Evolutionary conservation across 345 rosid species (phyloP), one percentile per base, ranked within the genome.

Genomic region (Eucalyptus tenuipes): DNA sequence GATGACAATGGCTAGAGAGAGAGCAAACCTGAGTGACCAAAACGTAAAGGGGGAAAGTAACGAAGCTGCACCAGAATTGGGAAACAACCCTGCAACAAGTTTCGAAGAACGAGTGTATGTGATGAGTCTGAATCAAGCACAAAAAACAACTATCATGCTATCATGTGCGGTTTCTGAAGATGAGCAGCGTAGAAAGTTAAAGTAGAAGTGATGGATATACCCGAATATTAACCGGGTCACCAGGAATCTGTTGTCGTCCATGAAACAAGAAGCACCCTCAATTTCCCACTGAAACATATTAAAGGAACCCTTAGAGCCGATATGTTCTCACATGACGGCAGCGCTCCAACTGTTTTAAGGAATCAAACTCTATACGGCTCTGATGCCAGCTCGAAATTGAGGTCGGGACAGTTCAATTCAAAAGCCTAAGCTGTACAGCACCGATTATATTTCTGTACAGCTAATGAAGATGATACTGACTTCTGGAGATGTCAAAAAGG

Each of bases 21-120:
- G 53, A n/a, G 55, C 37, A 22, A 75, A 92, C 97, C 95, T 94
- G 95, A 50, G 95, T 92, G 48, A 95, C 89, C 59, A 95, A 91
- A 52, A 95, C 90, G 53, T 94, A 95, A 88, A 94, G 95, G 29
- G 97, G 97, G 90, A 95, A 95, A 85, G 97, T 95, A 71, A 93
- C 88, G 42, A 88, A 94, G 91, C 97, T 95, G 71, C 95, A 94
- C 96, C 97, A 95, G 90, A 92, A 91, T 88, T 94, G 97, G 10
- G 95, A 42, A 64, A 92, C 86, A 40, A 94, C 88, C 89, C 97
- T 95, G 93, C 17, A 88, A 80, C 4, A 45, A 75, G 47, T 40
- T 75, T 37, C 82, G 40, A 75, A 40, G 47, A 40, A 10, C 29
- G 47, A 75, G 24, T 0, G 29, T 75, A 20, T 20, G 47, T 40